A percentile compares a stretch with the other conserved stretches of the same genome.
Conservation (phyloP, 2,329 filamentous ascomycete species). For the Elsinoe arachidis region DNA sequence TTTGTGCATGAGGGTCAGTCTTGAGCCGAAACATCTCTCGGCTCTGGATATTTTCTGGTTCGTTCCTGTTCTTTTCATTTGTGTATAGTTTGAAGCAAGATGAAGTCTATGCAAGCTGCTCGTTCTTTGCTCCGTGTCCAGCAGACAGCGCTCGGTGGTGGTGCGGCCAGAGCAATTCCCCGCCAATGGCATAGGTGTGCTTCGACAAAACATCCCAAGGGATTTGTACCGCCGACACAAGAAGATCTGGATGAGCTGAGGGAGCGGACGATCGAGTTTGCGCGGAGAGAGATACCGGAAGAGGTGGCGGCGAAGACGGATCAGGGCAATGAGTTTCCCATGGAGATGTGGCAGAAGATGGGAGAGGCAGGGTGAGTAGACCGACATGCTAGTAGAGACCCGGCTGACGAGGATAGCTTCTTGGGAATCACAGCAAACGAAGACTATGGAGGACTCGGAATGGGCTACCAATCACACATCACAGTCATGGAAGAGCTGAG, state of each 20-base stretch:
- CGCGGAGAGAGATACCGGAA: conserved; percentile 72
- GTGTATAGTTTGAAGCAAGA: background rate
- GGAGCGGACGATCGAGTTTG: conserved; percentile 80
- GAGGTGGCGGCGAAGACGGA: conserved; percentile 78
- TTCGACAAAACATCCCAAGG: conserved; percentile 61
- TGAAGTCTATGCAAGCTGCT: conserved; percentile 5
- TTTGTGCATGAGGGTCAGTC: background rate
- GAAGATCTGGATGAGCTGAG: conserved; percentile 72
- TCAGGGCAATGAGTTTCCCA: conserved; percentile 76
- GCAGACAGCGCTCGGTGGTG: conserved; percentile 1
- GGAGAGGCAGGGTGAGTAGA: conserved; percentile 63
- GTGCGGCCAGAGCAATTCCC: background rate
- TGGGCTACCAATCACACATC: conserved; percentile 96
- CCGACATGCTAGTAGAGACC: background rate
- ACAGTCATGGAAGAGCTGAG: conserved; percentile 93
- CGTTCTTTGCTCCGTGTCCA: background rate
- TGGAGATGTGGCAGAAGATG: conserved; percentile 86
- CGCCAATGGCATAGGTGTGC: conserved; percentile 32
- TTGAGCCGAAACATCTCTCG: conserved; percentile 7
- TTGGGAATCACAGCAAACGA: conserved; percentile 91
- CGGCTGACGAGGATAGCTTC: conserved; percentile 44
- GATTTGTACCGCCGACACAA: conserved; percentile 59
- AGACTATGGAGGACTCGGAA: conserved; percentile 75
- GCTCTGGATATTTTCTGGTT: background rate
- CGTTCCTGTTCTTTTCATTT: background rate